A percentile compares a stretch with the other conserved stretches of the same genome.
phyloP scores from a whole-genome alignment of 2,329 filamentous ascomycete species.

The Fusarium nurragi region DNA sequence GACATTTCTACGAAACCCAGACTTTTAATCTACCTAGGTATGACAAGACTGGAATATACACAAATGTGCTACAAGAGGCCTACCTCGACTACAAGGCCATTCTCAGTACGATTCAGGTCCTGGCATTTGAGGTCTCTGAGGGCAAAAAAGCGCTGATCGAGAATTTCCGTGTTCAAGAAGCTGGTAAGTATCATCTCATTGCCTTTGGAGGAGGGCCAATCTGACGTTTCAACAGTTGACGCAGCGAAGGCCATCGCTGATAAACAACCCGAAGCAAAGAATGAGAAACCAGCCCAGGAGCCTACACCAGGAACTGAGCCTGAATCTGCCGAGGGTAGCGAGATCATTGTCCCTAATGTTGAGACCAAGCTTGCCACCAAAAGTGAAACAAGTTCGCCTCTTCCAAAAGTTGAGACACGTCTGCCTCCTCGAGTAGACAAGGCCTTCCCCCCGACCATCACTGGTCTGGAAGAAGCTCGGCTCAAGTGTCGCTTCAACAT shows the following conservation, averaged over 20 bases:
- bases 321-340: no score
- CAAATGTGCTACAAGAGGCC: slow-evolving; percentile 1
- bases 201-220: no score
- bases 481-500: not conserved
- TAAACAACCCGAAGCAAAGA: no score
- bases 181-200: not conserved
- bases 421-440: not conserved
- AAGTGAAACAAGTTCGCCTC: no score
- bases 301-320: no score
- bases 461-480: not conserved
- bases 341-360: no score
- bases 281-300: no score
- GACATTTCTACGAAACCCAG: not conserved
- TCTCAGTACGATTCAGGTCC: slow-evolving; percentile 1
- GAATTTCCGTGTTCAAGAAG: not conserved
- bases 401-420: not conserved
- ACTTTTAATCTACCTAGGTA: not conserved
- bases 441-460: not conserved
- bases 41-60: slow-evolving; percentile 6
- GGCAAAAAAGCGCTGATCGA: not conserved
- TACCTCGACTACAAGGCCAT: slow-evolving; percentile 19
- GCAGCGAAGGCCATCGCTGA: no score
- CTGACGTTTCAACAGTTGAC: no score
- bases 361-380: not conserved
- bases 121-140: slow-evolving; percentile 3